A percentile compares a stretch with the other conserved stretches of the same genome.
Evolutionary conservation across 495 filamentous ascomycete species (phyloP).

Genomic region (Parachaetomium inaequale): DNA sequence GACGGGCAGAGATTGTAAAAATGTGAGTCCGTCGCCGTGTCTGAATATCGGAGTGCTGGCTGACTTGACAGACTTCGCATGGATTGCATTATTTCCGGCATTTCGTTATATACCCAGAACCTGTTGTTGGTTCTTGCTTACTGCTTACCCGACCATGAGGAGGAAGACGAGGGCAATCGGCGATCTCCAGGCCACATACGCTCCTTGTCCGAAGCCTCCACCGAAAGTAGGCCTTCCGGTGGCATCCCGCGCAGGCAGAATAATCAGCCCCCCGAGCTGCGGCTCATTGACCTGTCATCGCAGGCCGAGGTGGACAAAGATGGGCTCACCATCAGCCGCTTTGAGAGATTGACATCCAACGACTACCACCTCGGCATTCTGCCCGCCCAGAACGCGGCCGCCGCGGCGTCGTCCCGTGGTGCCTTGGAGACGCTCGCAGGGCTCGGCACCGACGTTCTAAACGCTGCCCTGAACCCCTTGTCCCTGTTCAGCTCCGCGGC

Average conservation of each 20-base stretch:
- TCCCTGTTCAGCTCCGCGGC: constrained; percentile 82
- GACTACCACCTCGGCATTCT: constrained; percentile 89
- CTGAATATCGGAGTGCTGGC: background rate
- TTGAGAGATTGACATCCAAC: constrained; percentile 76
- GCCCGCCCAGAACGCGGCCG: constrained; percentile 63
- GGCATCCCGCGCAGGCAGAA: constrained; percentile 65
- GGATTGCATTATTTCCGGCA: constrained; percentile 94
- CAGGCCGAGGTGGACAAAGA: constrained; percentile 75
- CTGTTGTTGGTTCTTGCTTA: constrained; percentile 88
- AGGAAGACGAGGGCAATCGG: constrained; percentile 37
- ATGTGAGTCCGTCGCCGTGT: constrained; percentile 50
- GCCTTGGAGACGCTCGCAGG: constrained; percentile 63
- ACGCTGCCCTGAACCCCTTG: constrained; percentile 78
- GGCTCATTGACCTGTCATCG: constrained; percentile 81
- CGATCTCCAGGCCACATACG: constrained; percentile 33
- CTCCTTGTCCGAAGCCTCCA: constrained; percentile 38
- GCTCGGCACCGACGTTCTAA: constrained; percentile 62
- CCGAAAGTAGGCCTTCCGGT: constrained; percentile 51
- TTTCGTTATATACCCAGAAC: constrained; percentile 92
- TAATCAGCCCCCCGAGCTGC: constrained; percentile 79
- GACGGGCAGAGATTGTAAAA: constrained; percentile 82
- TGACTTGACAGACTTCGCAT: constrained; percentile 71
- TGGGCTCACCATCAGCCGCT: constrained; percentile 75
- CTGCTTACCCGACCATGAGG: constrained; percentile 65
- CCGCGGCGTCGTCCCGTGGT: constrained; percentile 62